phyloP scores from a whole-genome alignment of 75 land plant genomes.

The Cunninghamia lanceolata region DNA sequence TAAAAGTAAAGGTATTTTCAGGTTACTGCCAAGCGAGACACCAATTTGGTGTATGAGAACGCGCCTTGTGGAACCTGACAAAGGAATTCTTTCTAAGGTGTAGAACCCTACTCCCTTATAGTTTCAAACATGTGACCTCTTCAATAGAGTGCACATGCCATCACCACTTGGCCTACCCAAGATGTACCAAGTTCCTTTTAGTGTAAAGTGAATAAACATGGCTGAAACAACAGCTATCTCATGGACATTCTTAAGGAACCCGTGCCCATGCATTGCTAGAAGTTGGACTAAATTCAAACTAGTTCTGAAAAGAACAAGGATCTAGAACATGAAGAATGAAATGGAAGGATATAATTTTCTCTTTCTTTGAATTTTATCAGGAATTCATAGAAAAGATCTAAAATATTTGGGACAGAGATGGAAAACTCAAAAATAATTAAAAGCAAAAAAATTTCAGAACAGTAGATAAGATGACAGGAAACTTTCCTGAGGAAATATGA shows the following conservation, averaged over 20 bases:
- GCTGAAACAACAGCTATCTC: not conserved
- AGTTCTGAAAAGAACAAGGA: not conserved
- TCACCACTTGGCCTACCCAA: too few relatives aligned
- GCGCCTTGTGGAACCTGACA: too few relatives aligned
- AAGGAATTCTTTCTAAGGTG: too few relatives aligned
- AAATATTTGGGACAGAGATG: not conserved
- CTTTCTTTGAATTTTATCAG: not conserved
- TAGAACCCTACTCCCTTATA: too few relatives aligned
- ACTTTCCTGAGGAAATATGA: not conserved
- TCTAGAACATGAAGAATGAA: not conserved
- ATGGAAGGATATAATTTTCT: not conserved
- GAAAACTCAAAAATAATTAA: not conserved
- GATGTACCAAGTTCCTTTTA: not conserved
- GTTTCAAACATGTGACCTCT: too few relatives aligned
- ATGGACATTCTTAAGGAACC: not conserved
- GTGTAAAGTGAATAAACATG: not conserved
- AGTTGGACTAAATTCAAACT: not conserved
- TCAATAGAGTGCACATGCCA: too few relatives aligned
- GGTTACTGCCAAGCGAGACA: too few relatives aligned
- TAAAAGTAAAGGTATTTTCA: too few relatives aligned
- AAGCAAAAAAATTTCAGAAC: not conserved
- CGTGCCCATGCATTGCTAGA: not conserved
- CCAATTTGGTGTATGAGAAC: too few relatives aligned
- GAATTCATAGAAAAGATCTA: not conserved
- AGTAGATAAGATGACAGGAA: not conserved